Evolutionary conservation across 2,329 filamentous ascomycete species (phyloP).

Genomic region (Helicocarpus griseus): DNA sequence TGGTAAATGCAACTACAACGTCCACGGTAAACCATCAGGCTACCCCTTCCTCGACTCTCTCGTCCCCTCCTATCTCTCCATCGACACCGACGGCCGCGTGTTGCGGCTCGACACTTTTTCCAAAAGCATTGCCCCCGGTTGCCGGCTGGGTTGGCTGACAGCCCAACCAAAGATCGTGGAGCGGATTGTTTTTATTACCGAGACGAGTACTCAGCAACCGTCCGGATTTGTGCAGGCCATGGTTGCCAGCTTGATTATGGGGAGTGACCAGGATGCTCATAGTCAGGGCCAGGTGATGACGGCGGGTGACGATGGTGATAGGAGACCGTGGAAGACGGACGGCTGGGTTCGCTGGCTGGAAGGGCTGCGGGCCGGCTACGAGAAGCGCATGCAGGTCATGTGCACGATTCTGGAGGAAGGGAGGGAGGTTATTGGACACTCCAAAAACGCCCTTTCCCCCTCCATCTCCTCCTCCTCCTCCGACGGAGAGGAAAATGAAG

Average conservation of each 20-base stretch:
- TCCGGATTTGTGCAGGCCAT: constrained; percentile 83
- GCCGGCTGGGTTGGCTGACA: constrained; percentile 83
- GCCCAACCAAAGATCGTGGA: constrained; percentile 70
- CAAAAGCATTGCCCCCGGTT: constrained; percentile 85
- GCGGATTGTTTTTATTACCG: constrained; percentile 62
- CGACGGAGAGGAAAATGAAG: constrained; percentile 12
- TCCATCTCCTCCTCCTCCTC: constrained; percentile 27
- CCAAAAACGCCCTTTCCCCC: constrained; percentile 21
- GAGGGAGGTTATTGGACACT: constrained; percentile 47
- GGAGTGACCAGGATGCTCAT: constrained; percentile 46
- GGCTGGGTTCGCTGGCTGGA: constrained; percentile 91
- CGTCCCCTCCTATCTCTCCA: constrained; percentile 67
- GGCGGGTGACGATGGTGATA: constrained; percentile 28
- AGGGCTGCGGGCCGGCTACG: constrained; percentile 73
- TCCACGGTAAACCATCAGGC: constrained; percentile 48
- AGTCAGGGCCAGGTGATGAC: background rate
- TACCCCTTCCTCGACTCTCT: constrained; percentile 75
- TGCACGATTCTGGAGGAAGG: constrained; percentile 61
- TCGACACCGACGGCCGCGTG: constrained; percentile 80
- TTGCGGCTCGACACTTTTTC: constrained; percentile 88
- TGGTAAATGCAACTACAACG: constrained; percentile 26
- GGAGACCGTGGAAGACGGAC: constrained; percentile 56
- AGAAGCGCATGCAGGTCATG: constrained; percentile 76
- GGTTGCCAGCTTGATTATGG: constrained; percentile 67
- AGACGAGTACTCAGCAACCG: constrained; percentile 70